Conservation (phyloP, 1,139 yeast genomes). For the Blastobotrys buckinghamii region DNA sequence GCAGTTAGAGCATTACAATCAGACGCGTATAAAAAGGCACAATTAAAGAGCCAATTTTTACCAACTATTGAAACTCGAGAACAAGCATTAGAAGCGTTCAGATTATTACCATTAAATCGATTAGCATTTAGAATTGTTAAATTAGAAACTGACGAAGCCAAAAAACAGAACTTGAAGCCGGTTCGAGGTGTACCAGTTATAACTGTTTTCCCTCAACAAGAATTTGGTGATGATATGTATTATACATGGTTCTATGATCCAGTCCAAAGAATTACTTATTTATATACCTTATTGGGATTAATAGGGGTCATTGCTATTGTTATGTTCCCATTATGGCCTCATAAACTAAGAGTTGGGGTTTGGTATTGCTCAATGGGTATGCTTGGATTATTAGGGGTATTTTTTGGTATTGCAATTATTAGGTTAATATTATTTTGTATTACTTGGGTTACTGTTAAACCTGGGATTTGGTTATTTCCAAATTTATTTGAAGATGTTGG, state of each 20-base stretch:
- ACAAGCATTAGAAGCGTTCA: conserved; percentile 59
- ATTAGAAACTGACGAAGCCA: conserved; percentile 66
- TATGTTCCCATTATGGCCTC: conserved; percentile 96
- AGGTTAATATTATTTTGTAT: conserved; percentile 67
- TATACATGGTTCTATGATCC: conserved; percentile 82
- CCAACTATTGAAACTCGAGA: conserved; percentile 49
- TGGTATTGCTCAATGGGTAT: conserved; percentile 82
- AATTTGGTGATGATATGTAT: conserved; percentile 70
- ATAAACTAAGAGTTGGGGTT: conserved; percentile 79
- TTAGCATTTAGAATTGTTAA: conserved; percentile 57
- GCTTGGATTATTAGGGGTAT: conserved; percentile 66
- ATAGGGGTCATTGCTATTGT: conserved; percentile 68
- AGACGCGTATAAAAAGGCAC: conserved; percentile 59
- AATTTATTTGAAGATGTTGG: conserved; percentile 95
- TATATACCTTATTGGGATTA: conserved; percentile 60
- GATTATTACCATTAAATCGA: conserved; percentile 65
- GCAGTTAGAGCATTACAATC: conserved; percentile 71
- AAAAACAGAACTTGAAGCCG: conserved; percentile 56
- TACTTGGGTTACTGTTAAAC: conserved; percentile 52
- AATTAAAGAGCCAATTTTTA: conserved; percentile 50
- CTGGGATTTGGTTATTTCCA: conserved; percentile 93
- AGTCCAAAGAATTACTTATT: conserved; percentile 58
- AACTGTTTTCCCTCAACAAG: conserved; percentile 60
- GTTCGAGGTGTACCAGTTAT: conserved; percentile 72
- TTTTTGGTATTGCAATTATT: conserved; percentile 73